These are phyloP conservation scores for Plectosphaerella sp. DNA, from an alignment of 2,329 filamentous ascomycete genomes.

Conservation along the genomic window DNA sequence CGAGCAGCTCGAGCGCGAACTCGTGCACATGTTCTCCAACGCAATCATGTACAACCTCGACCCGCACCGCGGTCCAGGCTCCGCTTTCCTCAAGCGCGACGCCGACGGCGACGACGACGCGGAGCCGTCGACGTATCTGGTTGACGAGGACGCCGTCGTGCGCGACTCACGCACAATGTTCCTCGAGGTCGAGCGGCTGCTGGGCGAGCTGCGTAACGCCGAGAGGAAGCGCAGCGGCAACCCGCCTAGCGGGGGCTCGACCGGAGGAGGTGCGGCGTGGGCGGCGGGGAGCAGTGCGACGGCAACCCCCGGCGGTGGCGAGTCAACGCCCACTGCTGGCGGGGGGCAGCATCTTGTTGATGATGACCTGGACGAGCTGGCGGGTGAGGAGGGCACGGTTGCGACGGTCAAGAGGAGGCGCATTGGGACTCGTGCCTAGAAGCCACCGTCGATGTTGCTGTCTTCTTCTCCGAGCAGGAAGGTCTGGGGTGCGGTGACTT, in stretches of 20 bases:
- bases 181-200: constrained; percentile 74
- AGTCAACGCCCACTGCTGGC: constrained; percentile 7
- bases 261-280: too few relatives aligned
- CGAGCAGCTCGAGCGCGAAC: constrained; percentile 84
- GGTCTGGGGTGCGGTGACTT: too few relatives aligned
- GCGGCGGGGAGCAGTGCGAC: constrained; percentile 24
- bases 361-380: constrained; percentile 41
- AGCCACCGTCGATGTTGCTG: constrained; percentile 6
- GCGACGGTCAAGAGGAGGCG: constrained; percentile 29
- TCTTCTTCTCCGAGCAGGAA: background rate
- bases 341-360: constrained; percentile 29
- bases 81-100: constrained; percentile 48
- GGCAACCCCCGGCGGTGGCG: constrained; percentile 35
- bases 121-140: constrained; percentile 41
- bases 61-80: constrained; percentile 64
- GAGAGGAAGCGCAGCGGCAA: constrained; percentile 51
- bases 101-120: constrained; percentile 28
- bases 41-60: constrained; percentile 98
- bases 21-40: constrained; percentile 96
- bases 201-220: constrained; percentile 71
- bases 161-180: constrained; percentile 89
- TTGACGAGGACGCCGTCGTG: constrained; percentile 81
- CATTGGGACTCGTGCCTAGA: constrained; percentile 27
- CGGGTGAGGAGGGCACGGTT: constrained; percentile 32
- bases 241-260: constrained; percentile 17